Evolutionary conservation across 139 green algal genomes (phyloP).

Genomic region (Nannochloris sp.): DNA sequence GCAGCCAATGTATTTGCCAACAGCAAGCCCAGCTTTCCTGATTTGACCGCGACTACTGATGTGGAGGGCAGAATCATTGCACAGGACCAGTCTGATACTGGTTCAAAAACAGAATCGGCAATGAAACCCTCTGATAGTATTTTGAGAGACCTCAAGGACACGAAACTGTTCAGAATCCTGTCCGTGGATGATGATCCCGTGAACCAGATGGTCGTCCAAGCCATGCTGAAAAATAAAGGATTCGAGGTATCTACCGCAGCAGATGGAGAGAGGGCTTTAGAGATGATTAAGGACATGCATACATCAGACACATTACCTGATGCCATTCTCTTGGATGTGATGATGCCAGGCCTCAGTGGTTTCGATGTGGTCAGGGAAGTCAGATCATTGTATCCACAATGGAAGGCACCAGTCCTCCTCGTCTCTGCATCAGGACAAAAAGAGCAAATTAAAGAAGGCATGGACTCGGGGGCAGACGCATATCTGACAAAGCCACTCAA

Average conservation of each 20-base stretch:
- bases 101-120: not conserved
- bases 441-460: constrained; percentile 60
- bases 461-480: constrained; percentile 49
- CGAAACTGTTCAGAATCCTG: constrained; percentile 28
- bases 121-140: not conserved
- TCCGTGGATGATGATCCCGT: constrained; percentile 54
- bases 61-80: not conserved
- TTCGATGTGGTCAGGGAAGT: constrained; percentile 25
- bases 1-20: constrained; percentile 9
- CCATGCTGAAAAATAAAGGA: constrained; percentile 36
- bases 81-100: not conserved
- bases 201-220: constrained; percentile 62
- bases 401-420: constrained; percentile 63
- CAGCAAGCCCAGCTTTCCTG: not conserved
- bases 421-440: constrained; percentile 54
- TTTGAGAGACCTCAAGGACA: not conserved
- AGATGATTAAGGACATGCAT: constrained; percentile 17
- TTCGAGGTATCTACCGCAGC: constrained; percentile 36
- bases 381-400: constrained; percentile 32
- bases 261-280: constrained; percentile 29
- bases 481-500: constrained; percentile 65
- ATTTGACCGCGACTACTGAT: not conserved
- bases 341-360: constrained; percentile 68
- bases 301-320: constrained; percentile 30
- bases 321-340: constrained; percentile 63